Conservation (phyloP, 495 filamentous ascomycete genomes). For the Talaromyces borbonicus region DNA sequence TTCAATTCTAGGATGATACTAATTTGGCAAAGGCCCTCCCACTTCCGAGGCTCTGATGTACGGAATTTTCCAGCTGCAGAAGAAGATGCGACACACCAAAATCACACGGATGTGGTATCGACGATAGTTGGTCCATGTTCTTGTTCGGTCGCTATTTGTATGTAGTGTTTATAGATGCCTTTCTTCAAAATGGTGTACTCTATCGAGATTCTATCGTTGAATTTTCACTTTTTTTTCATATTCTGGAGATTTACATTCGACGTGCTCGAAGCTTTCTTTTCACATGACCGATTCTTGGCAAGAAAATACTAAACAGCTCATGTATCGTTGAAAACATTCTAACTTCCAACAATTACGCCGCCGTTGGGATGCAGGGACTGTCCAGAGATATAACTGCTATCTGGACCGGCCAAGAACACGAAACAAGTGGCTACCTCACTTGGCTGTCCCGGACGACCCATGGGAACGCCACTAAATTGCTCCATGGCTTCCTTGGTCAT, state of each 20-base stretch:
- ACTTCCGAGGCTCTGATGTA: slow-evolving; percentile 92
- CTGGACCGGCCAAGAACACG: slow-evolving; percentile 70
- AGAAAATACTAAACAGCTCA: not conserved
- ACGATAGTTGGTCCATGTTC: slow-evolving; percentile 12
- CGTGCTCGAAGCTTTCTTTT: no score
- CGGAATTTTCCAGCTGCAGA: slow-evolving; percentile 85
- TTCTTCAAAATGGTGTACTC: not conserved
- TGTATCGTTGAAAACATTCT: slow-evolving; percentile 9
- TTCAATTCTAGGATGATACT: not conserved
- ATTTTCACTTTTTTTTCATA: no score
- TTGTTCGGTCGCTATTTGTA: slow-evolving; percentile 2
- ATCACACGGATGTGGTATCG: slow-evolving; percentile 46
- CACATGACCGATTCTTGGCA: no score
- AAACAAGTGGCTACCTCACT: slow-evolving; percentile 75
- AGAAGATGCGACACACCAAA: slow-evolving; percentile 80
- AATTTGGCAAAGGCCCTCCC: slow-evolving; percentile 50
- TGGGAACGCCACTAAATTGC: slow-evolving; percentile 59
- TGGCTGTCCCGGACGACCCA: slow-evolving; percentile 71
- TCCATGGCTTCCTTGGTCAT: slow-evolving; percentile 64
- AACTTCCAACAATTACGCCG: slow-evolving; percentile 52
- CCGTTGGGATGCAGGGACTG: slow-evolving; percentile 59
- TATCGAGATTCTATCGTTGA: no score
- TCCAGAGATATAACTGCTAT: slow-evolving; percentile 61
- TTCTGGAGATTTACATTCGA: no score
- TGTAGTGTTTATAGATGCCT: slow-evolving; percentile 5